These are phyloP conservation scores for Tolypocladium tundrense DNA, from an alignment of 2,329 filamentous ascomycete species.

Conservation along the genomic window DNA sequence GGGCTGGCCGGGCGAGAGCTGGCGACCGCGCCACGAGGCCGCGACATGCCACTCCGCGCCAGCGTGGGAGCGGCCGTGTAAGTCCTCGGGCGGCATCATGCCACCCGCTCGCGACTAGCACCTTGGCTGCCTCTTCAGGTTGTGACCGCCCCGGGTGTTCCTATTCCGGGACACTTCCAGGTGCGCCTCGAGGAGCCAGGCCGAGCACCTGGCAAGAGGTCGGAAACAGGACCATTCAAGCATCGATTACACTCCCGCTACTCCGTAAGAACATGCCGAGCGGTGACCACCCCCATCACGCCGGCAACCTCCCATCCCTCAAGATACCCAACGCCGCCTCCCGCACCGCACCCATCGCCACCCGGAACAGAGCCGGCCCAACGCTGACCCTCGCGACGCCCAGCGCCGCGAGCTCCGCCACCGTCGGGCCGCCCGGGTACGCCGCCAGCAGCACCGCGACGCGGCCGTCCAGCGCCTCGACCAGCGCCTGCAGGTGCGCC, in stretches of 20 bases:
- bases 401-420: conserved; percentile 32
- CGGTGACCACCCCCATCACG: neutral
- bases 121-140: neutral
- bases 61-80: neutral
- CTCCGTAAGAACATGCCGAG: too few relatives aligned
- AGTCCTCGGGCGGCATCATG: neutral
- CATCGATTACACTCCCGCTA: too few relatives aligned
- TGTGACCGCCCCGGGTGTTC: neutral
- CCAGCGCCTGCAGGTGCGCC: conserved; percentile 36
- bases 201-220: too few relatives aligned
- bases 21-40: neutral
- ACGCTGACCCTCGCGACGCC: conserved; percentile 47
- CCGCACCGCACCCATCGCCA: conserved; percentile 28
- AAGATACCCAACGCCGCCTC: conserved; percentile 21
- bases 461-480: conserved; percentile 35
- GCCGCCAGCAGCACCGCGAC: conserved; percentile 36
- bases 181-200: neutral
- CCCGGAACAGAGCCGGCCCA: conserved; percentile 34
- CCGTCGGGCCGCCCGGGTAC: conserved; percentile 27
- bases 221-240: too few relatives aligned
- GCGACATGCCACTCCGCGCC: neutral
- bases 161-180: neutral
- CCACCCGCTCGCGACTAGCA: neutral
- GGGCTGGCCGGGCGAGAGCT: neutral
- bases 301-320: conserved; percentile 8